A percentile compares a stretch with the other conserved stretches of the same genome.
Conservation (phyloP, 176 grass and related monocot genomes). For the Avena eriantha region DNA sequence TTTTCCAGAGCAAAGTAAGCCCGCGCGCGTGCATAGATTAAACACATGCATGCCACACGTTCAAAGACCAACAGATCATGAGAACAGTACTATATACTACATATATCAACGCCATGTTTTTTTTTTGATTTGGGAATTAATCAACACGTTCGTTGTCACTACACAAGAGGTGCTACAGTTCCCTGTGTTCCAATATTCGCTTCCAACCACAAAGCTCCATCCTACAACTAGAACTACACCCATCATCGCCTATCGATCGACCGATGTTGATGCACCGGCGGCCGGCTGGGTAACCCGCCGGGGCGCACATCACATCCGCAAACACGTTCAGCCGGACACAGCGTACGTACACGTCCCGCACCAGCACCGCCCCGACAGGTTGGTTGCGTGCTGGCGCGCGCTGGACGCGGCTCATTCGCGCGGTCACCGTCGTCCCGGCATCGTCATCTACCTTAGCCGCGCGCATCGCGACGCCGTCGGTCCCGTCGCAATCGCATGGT, state of each 20-base stretch:
- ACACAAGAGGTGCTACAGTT: neutral
- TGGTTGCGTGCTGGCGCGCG: neutral
- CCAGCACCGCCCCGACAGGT: slow-evolving; percentile 36
- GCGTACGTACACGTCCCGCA: neutral
- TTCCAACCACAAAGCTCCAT: slow-evolving; percentile 34
- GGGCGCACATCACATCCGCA: neutral
- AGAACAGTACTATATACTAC: no score
- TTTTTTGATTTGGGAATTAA: neutral
- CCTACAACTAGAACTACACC: neutral
- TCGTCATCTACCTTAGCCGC: neutral
- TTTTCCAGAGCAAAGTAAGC: no score
- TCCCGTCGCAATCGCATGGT: neutral
- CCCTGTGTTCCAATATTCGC: neutral
- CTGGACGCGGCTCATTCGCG: neutral
- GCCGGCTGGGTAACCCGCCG: neutral
- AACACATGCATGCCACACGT: neutral
- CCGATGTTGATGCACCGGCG: slow-evolving; percentile 17
- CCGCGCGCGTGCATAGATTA: no score
- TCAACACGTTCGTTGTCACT: neutral
- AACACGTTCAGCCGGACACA: neutral
- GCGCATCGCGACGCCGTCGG: slow-evolving; percentile 18
- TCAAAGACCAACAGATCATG: neutral
- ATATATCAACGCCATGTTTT: no score
- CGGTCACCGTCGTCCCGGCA: slow-evolving; percentile 1
- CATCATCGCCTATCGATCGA: neutral